A percentile compares a stretch with the other conserved stretches of the same genome.
phyloP scores from a whole-genome alignment of 2,329 filamentous ascomycete species.

The Neonectria coccinea region DNA sequence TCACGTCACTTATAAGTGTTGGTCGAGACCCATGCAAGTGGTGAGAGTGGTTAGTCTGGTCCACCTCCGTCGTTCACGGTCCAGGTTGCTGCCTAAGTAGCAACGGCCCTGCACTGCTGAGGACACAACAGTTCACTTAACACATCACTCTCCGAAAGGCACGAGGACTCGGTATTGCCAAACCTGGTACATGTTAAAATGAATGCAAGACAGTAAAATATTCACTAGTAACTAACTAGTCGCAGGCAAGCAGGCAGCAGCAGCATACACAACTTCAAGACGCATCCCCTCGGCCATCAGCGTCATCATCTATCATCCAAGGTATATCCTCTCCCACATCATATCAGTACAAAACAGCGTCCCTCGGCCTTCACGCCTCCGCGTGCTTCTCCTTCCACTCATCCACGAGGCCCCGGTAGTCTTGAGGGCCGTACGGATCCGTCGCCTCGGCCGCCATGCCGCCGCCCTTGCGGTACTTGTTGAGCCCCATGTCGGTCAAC shows the following conservation, averaged over 20 bases:
- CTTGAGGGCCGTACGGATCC: conserved; percentile 68
- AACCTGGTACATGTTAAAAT: not conserved
- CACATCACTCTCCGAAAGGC: not conserved
- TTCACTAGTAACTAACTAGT: not conserved
- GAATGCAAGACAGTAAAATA: not conserved
- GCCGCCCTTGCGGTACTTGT: conserved; percentile 66
- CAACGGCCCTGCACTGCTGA: not conserved
- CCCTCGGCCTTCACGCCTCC: not conserved
- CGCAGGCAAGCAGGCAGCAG: not conserved
- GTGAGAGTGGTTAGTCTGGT: not conserved
- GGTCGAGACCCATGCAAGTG: conserved; percentile 7
- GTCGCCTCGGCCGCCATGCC: conserved; percentile 64
- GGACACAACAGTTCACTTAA: not conserved
- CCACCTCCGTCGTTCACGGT: conserved; percentile 18
- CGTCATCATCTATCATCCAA: not conserved
- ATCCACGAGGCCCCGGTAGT: conserved; percentile 65
- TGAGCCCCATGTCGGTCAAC: conserved; percentile 72
- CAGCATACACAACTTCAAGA: not conserved
- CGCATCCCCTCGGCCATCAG: not conserved
- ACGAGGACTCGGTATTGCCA: not conserved
- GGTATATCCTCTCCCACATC: not conserved
- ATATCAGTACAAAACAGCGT: not conserved
- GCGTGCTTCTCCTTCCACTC: conserved; percentile 60
- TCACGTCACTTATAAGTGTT: conserved; percentile 9
- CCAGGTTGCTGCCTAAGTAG: conserved; percentile 18